Percentiles rank a stretch among this genome's conserved stretches.
phyloP scores from a whole-genome alignment of 2,329 filamentous ascomycete genomes.

The Aspergillus udagawae region DNA sequence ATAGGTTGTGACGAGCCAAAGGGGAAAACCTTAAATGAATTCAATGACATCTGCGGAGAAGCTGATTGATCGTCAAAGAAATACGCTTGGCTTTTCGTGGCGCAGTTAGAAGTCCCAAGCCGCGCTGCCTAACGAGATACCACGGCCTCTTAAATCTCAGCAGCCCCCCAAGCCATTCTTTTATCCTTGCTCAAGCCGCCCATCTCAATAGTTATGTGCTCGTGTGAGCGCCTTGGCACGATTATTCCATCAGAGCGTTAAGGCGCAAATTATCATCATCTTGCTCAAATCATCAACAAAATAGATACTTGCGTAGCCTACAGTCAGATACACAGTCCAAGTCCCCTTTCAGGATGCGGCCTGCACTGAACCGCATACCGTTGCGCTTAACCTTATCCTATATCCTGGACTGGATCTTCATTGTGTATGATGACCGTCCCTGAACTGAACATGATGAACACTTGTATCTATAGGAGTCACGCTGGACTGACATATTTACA shows the following conservation, averaged over 20 bases:
- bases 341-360: background rate
- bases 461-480: background rate
- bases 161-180: background rate
- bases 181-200: background rate
- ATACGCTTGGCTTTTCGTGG: background rate
- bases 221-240: background rate
- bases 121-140: background rate
- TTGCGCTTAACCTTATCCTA: constrained; percentile 62
- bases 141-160: background rate
- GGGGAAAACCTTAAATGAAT: background rate
- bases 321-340: background rate
- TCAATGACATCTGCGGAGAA: background rate
- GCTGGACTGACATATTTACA: constrained; percentile 23
- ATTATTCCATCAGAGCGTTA: background rate
- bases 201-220: background rate
- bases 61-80: background rate
- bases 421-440: constrained; percentile 42
- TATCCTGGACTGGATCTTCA: constrained; percentile 67
- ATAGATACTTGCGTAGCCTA: background rate
- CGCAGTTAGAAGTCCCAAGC: background rate
- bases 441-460: background rate
- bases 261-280: background rate
- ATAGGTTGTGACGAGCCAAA: background rate
- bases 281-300: background rate
- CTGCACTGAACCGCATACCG: constrained; percentile 28